Evolutionary conservation across 805 yeast species (phyloP).

Genomic region (Grigorovia yakushimaensis): DNA sequence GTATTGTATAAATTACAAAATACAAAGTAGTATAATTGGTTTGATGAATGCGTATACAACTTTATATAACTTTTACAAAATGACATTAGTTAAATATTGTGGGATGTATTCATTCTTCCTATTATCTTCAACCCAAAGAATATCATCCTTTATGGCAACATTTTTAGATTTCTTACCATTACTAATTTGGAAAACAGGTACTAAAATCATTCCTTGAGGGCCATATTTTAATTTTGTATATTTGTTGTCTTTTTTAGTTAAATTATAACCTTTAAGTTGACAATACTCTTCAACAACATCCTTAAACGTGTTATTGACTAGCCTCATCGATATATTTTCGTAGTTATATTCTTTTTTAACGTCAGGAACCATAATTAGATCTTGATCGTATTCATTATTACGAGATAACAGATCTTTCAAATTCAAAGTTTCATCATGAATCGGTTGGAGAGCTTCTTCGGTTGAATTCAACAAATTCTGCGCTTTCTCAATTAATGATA

Average conservation of each 20-base stretch:
- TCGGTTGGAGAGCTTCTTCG: constrained; percentile 4
- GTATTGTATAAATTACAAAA: too few species aligned
- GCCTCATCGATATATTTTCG: constrained; percentile 33
- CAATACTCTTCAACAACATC: constrained; percentile 63
- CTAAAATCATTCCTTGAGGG: constrained; percentile 18
- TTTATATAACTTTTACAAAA: too few species aligned
- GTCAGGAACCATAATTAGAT: not conserved
- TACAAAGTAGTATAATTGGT: not conserved
- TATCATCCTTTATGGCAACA: constrained; percentile 52
- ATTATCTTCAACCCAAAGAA: constrained; percentile 40
- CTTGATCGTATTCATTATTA: not conserved
- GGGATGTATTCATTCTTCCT: constrained; percentile 15
- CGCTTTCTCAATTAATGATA: not conserved
- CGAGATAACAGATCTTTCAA: not conserved
- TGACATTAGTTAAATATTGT: constrained; percentile 11
- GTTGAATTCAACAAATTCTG: not conserved
- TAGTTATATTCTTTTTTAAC: constrained; percentile 8
- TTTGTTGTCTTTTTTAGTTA: constrained; percentile 11
- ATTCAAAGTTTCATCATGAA: constrained; percentile 16
- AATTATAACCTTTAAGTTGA: constrained; percentile 34
- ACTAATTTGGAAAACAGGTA: constrained; percentile 17
- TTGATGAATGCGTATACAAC: too few species aligned
- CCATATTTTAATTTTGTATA: constrained; percentile 18
- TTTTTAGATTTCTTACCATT: not conserved
- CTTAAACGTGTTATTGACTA: constrained; percentile 41